Evolutionary conservation across 345 rosid genomes (phyloP), one percentile per base, ranked within the genome.

Genomic region (Gossypium ekmanianum): DNA sequence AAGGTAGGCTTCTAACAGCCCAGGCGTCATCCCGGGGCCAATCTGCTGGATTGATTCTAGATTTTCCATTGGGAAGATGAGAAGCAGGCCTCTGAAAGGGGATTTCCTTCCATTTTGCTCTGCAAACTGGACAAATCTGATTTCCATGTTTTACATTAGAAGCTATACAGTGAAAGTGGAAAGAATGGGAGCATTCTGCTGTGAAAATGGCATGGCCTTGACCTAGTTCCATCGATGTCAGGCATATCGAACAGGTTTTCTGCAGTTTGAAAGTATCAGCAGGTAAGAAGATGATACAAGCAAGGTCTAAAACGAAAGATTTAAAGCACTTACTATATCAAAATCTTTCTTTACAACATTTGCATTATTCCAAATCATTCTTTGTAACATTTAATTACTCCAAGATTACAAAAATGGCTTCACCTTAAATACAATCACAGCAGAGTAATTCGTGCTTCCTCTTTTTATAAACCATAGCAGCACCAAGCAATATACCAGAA

Each of bases 161-260:
- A 66, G 97, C 79, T 65, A 96, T 96, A 87, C 99, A 96, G 6
- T 89, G 90, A 83, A 96, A 93, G 78, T 96, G 99, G 85, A 96
- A 95, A 72, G 98, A 88, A 79, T 95, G 99, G 27, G 99, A 89
- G 73, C 99, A 93, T 81, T 95, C 99, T 48, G 99, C 99, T 0
- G 97, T 96, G 79, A 96, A 96, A 61, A 96, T 96, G 18, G 99
- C 99, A n/a, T 88, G 97, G 54, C 97, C 98, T 27, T 81, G 87
- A 9, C 98, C 97, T 41, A 91, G 79, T 82, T 89, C 92, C 84
- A 92, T 87, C 80, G 86, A 72, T 63, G 88, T 83, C 67, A 96
- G 83, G 76, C 99, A 96, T 81, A 96, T 96, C 7, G 98, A 88
- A 87, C 99, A 96, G 0, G 86, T 85, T 76, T 74, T 91, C 98